phyloP scores from a whole-genome alignment of 805 yeast genomes.

The Phaffomyces opuntiae region DNA sequence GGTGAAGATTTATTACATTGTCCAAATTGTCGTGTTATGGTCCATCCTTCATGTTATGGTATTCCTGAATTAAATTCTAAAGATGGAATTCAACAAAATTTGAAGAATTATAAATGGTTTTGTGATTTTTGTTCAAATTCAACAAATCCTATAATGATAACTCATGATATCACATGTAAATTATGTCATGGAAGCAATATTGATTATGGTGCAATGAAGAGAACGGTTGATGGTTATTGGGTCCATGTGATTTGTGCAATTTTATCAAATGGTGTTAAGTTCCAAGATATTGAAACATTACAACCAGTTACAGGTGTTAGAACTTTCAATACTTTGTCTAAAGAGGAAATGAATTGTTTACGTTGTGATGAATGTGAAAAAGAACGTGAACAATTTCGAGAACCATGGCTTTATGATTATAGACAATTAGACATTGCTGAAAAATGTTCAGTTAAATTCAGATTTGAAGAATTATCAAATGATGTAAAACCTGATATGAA shows the following conservation, averaged over 20 bases:
- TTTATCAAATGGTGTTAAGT: slow-evolving; percentile 39
- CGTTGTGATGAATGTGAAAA: slow-evolving; percentile 41
- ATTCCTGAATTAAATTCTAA: slow-evolving; percentile 19
- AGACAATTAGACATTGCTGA: slow-evolving; percentile 31
- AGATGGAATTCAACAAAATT: not conserved
- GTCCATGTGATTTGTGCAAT: slow-evolving; percentile 69
- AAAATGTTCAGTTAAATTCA: slow-evolving; percentile 46
- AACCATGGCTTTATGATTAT: slow-evolving; percentile 36
- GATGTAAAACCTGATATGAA: slow-evolving; percentile 19
- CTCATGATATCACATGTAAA: slow-evolving; percentile 49
- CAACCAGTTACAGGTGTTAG: slow-evolving; percentile 42
- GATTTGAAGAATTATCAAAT: slow-evolving; percentile 5
- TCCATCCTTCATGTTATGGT: slow-evolving; percentile 71
- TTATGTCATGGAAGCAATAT: slow-evolving; percentile 37
- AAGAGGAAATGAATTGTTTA: slow-evolving; percentile 39
- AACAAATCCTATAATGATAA: slow-evolving; percentile 48
- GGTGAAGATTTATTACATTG: slow-evolving; percentile 46
- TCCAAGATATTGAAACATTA: slow-evolving; percentile 33
- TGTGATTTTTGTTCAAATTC: slow-evolving; percentile 79
- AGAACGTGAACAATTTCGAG: not conserved
- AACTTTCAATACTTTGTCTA: slow-evolving; percentile 14
- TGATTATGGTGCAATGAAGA: slow-evolving; percentile 40
- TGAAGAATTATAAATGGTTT: slow-evolving; percentile 46
- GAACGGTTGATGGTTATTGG: slow-evolving; percentile 69
- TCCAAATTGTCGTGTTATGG: slow-evolving; percentile 57